Conservation (phyloP, 345 rosid genomes). For the Cardamine chenopodiifolia region DNA sequence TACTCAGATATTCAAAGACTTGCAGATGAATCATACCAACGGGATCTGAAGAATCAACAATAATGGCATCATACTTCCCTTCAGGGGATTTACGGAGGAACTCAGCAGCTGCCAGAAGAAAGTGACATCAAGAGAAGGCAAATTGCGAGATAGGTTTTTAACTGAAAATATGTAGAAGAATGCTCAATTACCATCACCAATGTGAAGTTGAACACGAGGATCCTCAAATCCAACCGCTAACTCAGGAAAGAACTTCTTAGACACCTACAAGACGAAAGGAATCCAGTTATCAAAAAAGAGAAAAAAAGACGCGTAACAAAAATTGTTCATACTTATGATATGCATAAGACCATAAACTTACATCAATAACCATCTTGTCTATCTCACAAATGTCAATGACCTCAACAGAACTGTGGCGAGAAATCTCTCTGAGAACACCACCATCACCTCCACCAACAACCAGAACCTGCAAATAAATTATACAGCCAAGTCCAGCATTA, state of each 20-base stretch:
- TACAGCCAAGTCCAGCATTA: not conserved
- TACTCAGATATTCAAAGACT: not conserved
- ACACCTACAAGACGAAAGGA: slow-evolving; percentile 54
- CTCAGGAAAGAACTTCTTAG: slow-evolving; percentile 79
- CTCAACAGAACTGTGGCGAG: slow-evolving; percentile 90
- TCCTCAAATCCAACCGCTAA: slow-evolving; percentile 89
- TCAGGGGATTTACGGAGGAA: slow-evolving; percentile 63
- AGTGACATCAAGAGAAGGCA: slow-evolving; percentile 22
- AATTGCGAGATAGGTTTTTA: not conserved
- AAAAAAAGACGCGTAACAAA: not conserved
- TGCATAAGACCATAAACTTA: slow-evolving; percentile 45
- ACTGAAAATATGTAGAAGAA: not conserved
- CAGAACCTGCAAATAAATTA: slow-evolving; percentile 58
- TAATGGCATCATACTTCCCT: slow-evolving; percentile 88
- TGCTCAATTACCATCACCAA: slow-evolving; percentile 86
- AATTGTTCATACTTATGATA: not conserved
- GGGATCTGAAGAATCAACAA: slow-evolving; percentile 97
- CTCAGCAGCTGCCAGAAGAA: slow-evolving; percentile 69
- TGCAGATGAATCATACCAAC: slow-evolving; percentile 59
- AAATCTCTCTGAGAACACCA: slow-evolving; percentile 88
- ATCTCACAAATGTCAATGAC: slow-evolving; percentile 93
- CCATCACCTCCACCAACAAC: slow-evolving; percentile 99
- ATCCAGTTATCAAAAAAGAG: slow-evolving; percentile 17
- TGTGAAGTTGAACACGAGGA: slow-evolving; percentile 86
- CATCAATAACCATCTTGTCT: slow-evolving; percentile 96